Base-by-base conservation (phyloP, 768 basidiomycete species). In the Mycena galericulata region DNA sequence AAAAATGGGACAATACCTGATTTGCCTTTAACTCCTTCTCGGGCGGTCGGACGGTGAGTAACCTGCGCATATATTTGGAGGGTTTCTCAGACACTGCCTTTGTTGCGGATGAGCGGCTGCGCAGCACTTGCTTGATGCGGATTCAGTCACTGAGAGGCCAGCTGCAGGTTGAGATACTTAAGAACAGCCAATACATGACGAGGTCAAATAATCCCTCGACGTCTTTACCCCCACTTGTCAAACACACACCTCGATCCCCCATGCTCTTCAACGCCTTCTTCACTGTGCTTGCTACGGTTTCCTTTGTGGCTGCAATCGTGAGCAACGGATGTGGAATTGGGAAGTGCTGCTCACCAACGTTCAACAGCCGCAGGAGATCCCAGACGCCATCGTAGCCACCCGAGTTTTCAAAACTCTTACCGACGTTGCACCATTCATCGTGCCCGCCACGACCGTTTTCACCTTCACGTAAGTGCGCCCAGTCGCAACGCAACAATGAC, bases 381-480 rank as follows among this genome's bases (percentile, higher is more conserved):
- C 54, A 15, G 54, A 38, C 2, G n/a, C 24, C n/a, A 38, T 55
- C 54, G 40, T 36, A 22, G 36, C 40, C 29, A 55, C 54, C 24
- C 54, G 54, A 1, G 54, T 38, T n/a, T n/a, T 55, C 54, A 36
- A 55, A 14, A n/a, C 18, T 10, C 22, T 55, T 20, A 55, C 54
- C n/a, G 54, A 55, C 24, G 54, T 55, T 24, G 36, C 54, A 11
- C 54, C 54, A 14, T 55, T 55, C 36, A 55, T 55, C 4, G 54
- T 55, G 54, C 20, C n/a, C 3, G 34, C 54, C 12, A 55, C 54
- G 1, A 55, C 36, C 5, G 18, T 26, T 18, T 38, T 43, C 40
- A 43, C 55, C 24, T 27, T 57, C 26, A 57, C 38, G 40, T 56
- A 40, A 18, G 40, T 56, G 15, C 26, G 22, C 15, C 8, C n/a